Percentiles rank a stretch among this genome's conserved stretches.
These are phyloP conservation scores for Rhizoctonia solani DNA, from an alignment of 1,284 basidiomycete genomes.

Conservation along the genomic window DNA sequence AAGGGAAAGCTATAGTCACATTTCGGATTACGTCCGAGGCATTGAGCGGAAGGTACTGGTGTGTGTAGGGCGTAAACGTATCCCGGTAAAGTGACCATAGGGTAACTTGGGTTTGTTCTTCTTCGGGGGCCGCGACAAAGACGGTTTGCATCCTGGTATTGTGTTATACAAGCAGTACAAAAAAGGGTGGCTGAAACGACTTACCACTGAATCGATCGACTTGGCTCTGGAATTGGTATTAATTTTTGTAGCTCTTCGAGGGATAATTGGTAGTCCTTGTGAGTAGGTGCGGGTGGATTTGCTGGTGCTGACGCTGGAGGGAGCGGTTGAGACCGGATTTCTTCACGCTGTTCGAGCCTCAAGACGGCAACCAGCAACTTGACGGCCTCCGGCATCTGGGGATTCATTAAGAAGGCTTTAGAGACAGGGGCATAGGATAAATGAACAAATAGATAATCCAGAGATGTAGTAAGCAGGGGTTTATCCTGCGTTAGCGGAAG, in stretches of 20 bases:
- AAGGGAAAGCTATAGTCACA: conserved; percentile 74
- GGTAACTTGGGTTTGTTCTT: conserved; percentile 85
- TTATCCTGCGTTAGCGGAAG: conserved; percentile 75
- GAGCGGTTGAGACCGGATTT: conserved; percentile 49
- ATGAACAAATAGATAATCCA: conserved; percentile 78
- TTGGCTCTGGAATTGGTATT: conserved; percentile 64
- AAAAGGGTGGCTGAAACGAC: conserved; percentile 39
- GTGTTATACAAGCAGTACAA: conserved; percentile 21
- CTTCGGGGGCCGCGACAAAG: conserved; percentile 69
- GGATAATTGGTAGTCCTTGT: conserved; percentile 62
- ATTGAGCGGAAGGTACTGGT: conserved; percentile 60
- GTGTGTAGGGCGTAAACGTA: conserved; percentile 59
- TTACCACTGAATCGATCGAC: conserved; percentile 78
- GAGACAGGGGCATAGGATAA: conserved; percentile 73
- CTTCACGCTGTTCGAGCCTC: conserved; percentile 68
- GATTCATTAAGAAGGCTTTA: conserved; percentile 71
- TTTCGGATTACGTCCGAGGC: conserved; percentile 89
- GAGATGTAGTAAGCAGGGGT: conserved; percentile 63
- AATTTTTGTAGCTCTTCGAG: conserved; percentile 66
- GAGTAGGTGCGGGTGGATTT: conserved; percentile 54
- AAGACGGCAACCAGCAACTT: conserved; percentile 68
- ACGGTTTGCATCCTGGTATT: conserved; percentile 74
- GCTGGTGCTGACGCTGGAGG: conserved; percentile 61
- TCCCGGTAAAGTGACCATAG: conserved; percentile 89
- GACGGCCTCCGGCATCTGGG: conserved; percentile 67